These are phyloP conservation scores for Chlorella ohadii DNA, from an alignment of 139 green algal species.

Conservation along the genomic window DNA sequence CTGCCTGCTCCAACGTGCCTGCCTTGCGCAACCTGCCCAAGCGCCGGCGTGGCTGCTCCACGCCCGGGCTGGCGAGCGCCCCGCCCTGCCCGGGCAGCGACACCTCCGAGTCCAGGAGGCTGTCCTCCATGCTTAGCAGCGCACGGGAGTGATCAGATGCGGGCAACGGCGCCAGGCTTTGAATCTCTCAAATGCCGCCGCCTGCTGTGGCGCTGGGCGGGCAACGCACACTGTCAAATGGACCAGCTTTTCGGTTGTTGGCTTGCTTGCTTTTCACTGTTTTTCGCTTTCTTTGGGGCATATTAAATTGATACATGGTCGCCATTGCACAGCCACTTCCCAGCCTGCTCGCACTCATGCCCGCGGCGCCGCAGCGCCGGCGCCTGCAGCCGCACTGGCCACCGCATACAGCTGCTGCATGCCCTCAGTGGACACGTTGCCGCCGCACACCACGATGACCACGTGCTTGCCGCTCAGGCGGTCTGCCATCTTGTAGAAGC, in stretches of 20 bases:
- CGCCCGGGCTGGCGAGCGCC: too few relatives aligned
- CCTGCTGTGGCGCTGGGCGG: background rate
- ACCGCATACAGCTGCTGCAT: constrained; percentile 4
- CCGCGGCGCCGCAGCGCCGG: background rate
- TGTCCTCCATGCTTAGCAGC: background rate
- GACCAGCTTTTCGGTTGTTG: too few relatives aligned
- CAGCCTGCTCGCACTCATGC: background rate
- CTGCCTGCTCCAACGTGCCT: background rate
- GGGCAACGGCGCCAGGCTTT: background rate
- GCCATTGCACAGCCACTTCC: too few relatives aligned
- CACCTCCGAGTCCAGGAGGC: constrained; percentile 9
- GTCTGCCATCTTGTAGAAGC: constrained; percentile 34
- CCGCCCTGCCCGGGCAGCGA: background rate
- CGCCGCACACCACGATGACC: constrained; percentile 66
- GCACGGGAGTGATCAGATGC: too few relatives aligned
- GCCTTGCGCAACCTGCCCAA: constrained; percentile 27
- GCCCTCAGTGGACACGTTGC: constrained; percentile 53
- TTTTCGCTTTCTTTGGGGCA: too few relatives aligned
- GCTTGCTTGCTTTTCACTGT: too few relatives aligned
- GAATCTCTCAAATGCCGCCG: background rate
- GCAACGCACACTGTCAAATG: too few relatives aligned
- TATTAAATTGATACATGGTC: too few relatives aligned
- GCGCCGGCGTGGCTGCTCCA: background rate
- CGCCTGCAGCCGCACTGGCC: background rate
- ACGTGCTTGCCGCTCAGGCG: constrained; percentile 38